Percentiles rank a stretch among this genome's conserved stretches.
Conservation (phyloP, 2,329 filamentous ascomycete genomes). For the Hymenoscyphus albidus region DNA sequence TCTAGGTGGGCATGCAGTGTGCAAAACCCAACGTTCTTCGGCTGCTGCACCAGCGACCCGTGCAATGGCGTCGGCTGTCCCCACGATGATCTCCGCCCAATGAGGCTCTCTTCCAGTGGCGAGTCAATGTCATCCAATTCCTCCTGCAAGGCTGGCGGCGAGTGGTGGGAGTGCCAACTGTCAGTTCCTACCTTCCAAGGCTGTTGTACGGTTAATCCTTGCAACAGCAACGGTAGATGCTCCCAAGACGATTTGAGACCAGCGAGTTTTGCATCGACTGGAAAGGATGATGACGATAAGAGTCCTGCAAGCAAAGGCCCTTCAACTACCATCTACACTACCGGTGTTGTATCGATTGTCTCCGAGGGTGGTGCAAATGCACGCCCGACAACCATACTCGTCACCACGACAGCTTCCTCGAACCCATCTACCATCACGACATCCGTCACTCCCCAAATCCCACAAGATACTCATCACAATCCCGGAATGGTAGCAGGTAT, state of each 20-base stretch:
- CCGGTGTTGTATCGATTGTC: background rate
- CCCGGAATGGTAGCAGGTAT: background rate
- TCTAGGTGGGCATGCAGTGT: constrained; percentile 31
- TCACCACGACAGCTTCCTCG: background rate
- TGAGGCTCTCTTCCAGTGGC: constrained; percentile 6
- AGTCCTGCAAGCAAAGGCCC: background rate
- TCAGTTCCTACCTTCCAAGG: background rate
- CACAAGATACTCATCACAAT: background rate
- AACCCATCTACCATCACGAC: background rate
- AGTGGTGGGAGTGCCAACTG: background rate
- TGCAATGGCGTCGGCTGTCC: constrained; percentile 20
- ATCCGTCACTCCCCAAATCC: background rate
- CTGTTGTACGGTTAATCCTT: background rate
- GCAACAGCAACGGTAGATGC: background rate
- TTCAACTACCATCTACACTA: background rate
- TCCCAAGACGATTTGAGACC: background rate
- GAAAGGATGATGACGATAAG: background rate
- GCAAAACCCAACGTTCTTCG: constrained; percentile 20
- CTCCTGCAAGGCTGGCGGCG: background rate
- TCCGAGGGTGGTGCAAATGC: background rate
- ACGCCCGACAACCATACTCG: background rate
- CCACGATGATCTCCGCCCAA: constrained; percentile 15
- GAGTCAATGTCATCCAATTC: background rate
- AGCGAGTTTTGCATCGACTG: background rate
- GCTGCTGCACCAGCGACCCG: constrained; percentile 21